Percentiles rank a stretch among this genome's conserved stretches.
Evolutionary conservation across 768 basidiomycete genomes (phyloP).

Genomic region (Hydnum rufescens): DNA sequence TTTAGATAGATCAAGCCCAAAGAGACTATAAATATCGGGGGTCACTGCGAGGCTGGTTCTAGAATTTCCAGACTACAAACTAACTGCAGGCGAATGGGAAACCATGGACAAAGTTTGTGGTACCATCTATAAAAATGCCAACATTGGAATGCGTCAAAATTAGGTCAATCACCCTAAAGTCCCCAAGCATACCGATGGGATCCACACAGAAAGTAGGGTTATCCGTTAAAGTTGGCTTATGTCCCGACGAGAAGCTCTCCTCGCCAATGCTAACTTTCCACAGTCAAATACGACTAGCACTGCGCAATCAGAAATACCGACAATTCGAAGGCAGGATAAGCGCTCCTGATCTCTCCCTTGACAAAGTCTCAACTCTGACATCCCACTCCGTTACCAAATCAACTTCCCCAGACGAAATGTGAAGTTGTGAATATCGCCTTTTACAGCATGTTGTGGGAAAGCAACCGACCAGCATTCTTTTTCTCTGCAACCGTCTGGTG

Average conservation of each 20-base stretch:
- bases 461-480: slow-evolving; percentile 46
- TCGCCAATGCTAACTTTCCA: slow-evolving; percentile 58
- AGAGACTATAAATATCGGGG: slow-evolving; percentile 30
- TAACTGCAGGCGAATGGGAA: slow-evolving; percentile 57
- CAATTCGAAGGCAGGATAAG: slow-evolving; percentile 70
- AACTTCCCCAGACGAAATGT: slow-evolving; percentile 14
- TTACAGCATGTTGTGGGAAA: background rate
- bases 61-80: background rate
- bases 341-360: slow-evolving; percentile 37
- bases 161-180: background rate
- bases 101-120: slow-evolving; percentile 73
- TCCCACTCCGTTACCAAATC: slow-evolving; percentile 94
- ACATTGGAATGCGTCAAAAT: background rate
- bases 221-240: slow-evolving; percentile 50
- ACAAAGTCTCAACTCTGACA: slow-evolving; percentile 79
- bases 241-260: slow-evolving; percentile 69
- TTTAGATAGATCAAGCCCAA: slow-evolving; percentile 73
- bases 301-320: slow-evolving; percentile 21
- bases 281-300: background rate
- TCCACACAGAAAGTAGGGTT: slow-evolving; percentile 92
- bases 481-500: slow-evolving; percentile 44
- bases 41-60: background rate
- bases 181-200: slow-evolving; percentile 76
- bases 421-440: background rate
- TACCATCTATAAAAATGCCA: slow-evolving; percentile 36